phyloP scores from a whole-genome alignment of 768 basidiomycete genomes.

The Cystofilobasidium bisporidii region DNA sequence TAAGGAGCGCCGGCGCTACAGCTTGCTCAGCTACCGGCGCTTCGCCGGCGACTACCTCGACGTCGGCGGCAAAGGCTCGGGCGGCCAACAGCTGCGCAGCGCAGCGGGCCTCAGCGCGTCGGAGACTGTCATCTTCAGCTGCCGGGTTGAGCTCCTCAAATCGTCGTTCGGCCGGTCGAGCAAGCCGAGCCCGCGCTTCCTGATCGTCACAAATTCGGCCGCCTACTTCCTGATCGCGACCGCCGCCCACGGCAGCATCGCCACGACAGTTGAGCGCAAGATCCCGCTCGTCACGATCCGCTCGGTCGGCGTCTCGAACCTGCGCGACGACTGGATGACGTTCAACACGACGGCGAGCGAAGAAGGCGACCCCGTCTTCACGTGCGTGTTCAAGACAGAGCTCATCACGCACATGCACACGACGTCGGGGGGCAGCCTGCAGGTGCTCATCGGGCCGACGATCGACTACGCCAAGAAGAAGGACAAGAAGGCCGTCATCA shows the following conservation, averaged over 20 bases:
- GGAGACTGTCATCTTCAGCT: slow-evolving; percentile 76
- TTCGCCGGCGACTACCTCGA: slow-evolving; percentile 96
- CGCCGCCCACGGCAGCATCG: slow-evolving; percentile 48
- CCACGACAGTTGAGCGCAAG: slow-evolving; percentile 67
- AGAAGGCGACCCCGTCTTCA: slow-evolving; percentile 89
- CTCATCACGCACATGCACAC: slow-evolving; percentile 70
- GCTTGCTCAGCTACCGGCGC: slow-evolving; percentile 82
- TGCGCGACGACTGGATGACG: slow-evolving; percentile 91
- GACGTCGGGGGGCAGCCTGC: slow-evolving; percentile 66
- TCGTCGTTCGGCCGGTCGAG: slow-evolving; percentile 79
- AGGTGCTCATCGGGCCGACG: slow-evolving; percentile 64
- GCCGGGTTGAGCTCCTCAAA: slow-evolving; percentile 67
- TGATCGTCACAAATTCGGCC: slow-evolving; percentile 49
- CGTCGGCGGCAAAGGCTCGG: slow-evolving; percentile 61
- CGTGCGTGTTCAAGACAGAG: slow-evolving; percentile 92
- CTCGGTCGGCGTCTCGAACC: slow-evolving; percentile 71
- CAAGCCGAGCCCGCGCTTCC: slow-evolving; percentile 79
- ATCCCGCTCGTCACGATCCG: slow-evolving; percentile 80
- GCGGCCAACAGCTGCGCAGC: slow-evolving; percentile 63
- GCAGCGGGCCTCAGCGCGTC: slow-evolving; percentile 64
- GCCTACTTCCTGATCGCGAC: slow-evolving; percentile 27
- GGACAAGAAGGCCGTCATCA: slow-evolving; percentile 80
- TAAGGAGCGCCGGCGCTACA: slow-evolving; percentile 88
- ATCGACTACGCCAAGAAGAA: slow-evolving; percentile 93
- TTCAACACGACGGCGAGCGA: slow-evolving; percentile 68